Evolutionary conservation across 1,139 yeast genomes (phyloP).

Genomic region (Dujonia santamariae): DNA sequence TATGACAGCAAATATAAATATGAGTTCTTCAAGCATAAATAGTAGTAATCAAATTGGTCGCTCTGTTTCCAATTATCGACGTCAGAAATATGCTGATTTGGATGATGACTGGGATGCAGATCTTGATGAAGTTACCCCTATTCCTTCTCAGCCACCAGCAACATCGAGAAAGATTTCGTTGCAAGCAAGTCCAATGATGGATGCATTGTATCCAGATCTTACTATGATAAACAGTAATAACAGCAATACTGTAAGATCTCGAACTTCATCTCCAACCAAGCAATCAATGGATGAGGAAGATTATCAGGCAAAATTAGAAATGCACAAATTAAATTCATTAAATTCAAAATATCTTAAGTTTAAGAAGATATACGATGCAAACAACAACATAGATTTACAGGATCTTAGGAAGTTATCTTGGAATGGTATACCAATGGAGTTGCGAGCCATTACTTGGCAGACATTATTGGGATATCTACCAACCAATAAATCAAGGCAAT

Average conservation of each 20-base stretch:
- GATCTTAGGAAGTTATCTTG: slow-evolving; percentile 80
- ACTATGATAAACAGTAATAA: slow-evolving; percentile 13
- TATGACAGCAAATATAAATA: too few species aligned
- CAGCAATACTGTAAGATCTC: slow-evolving; percentile 4
- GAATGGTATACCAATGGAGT: slow-evolving; percentile 87
- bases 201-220: slow-evolving; percentile 38
- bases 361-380: slow-evolving; percentile 1
- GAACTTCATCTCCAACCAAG: slow-evolving; percentile 10
- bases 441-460: slow-evolving; percentile 89
- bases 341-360: slow-evolving; percentile 18
- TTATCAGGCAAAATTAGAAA: slow-evolving; percentile 37
- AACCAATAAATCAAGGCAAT: slow-evolving; percentile 74
- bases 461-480: slow-evolving; percentile 86
- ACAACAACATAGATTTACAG: slow-evolving; percentile 18
- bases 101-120: slow-evolving; percentile 96
- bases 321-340: slow-evolving; percentile 56
- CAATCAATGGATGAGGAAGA: slow-evolving; percentile 29
- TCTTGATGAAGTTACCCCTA: slow-evolving; percentile 46
- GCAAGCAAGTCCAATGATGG: slow-evolving; percentile 34
- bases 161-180: slow-evolving; percentile 3
- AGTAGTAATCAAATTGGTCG: too few species aligned
- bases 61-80: slow-evolving; percentile 2
- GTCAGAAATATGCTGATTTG: slow-evolving; percentile 49
- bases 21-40: too few species aligned
- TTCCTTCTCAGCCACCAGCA: slow-evolving; percentile 3